Evolutionary conservation across 176 grass and related monocot species (phyloP).

Genomic region (Oryza australiensis): DNA sequence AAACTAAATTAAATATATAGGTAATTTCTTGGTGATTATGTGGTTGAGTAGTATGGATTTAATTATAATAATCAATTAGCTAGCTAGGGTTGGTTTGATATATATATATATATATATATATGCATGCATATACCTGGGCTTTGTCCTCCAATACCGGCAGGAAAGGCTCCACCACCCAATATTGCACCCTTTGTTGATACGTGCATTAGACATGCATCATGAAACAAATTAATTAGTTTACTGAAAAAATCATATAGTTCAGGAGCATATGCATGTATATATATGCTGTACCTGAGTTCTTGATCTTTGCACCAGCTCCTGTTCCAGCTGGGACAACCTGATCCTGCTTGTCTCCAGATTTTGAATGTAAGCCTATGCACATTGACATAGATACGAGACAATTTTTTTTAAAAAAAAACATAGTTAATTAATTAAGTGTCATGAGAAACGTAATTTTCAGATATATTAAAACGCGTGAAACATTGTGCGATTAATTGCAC

Average conservation of each 20-base stretch:
- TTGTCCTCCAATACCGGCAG: constrained; percentile 39
- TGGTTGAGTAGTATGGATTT: too few relatives aligned
- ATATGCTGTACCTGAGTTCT: constrained; percentile 39
- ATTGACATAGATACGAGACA: background rate
- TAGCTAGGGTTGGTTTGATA: constrained; percentile 26
- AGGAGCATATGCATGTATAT: background rate
- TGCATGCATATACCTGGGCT: constrained; percentile 45
- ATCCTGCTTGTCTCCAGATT: constrained; percentile 73
- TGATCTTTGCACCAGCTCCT: constrained; percentile 51
- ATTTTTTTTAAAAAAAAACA: background rate
- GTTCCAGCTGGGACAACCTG: constrained; percentile 56
- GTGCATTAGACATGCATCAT: background rate
- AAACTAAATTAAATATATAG: background rate
- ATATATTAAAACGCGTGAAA: background rate
- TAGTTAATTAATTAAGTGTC: constrained; percentile 19
- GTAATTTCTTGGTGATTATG: background rate
- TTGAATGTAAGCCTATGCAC: constrained; percentile 63
- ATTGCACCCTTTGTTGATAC: constrained; percentile 33
- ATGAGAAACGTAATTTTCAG: constrained; percentile 20
- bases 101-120: too few relatives aligned
- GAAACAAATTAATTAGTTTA: background rate
- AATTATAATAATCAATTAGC: background rate
- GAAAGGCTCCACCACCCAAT: constrained; percentile 31
- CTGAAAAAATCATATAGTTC: background rate
- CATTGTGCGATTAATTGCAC: background rate